Evolutionary conservation across 768 basidiomycete genomes (phyloP).

Genomic region (Gloeostereum incarnatum): DNA sequence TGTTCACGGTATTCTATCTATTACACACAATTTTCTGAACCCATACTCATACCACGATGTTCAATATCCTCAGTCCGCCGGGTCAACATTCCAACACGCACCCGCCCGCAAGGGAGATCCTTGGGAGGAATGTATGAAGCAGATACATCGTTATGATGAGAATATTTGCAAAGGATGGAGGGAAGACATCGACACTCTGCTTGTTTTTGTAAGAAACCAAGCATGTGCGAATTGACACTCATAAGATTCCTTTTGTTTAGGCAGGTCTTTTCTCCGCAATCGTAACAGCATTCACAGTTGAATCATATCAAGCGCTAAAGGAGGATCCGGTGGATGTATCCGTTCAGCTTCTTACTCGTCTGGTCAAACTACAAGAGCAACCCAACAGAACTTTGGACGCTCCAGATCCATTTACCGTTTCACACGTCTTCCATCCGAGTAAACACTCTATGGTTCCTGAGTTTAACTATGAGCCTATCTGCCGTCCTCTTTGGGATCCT

Average conservation of each 20-base stretch:
- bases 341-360: background rate
- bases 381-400: background rate
- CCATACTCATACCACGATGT: no score
- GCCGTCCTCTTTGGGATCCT: background rate
- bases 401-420: background rate
- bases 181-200: background rate
- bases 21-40: no score
- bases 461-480: background rate
- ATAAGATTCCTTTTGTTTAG: background rate
- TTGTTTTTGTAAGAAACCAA: background rate
- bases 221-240: background rate
- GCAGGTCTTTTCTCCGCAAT: background rate
- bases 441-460: slow-evolving; percentile 2
- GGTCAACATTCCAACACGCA: no score
- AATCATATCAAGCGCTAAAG: background rate
- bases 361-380: background rate
- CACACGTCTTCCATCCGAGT: background rate
- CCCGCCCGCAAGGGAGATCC: background rate
- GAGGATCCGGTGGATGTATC: background rate
- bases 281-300: background rate
- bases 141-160: background rate
- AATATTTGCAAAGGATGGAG: background rate
- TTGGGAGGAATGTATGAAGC: background rate
- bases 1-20: no score
- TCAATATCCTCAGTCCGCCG: no score